A percentile compares a stretch with the other conserved stretches of the same genome.
phyloP scores from a whole-genome alignment of 306 rosid species.

The Acacia acuminata region DNA sequence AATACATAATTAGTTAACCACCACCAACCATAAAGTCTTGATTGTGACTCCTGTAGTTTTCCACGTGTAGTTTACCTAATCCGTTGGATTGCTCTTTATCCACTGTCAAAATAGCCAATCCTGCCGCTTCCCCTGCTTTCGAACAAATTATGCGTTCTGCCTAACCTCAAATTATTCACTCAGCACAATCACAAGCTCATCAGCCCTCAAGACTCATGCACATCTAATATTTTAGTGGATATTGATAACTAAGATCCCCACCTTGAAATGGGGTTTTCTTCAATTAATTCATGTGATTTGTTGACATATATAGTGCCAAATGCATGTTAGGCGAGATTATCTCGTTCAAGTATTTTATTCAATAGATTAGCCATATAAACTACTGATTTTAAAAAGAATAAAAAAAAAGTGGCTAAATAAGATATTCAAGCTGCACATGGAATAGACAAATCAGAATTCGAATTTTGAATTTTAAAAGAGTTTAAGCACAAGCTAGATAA shows the following conservation, averaged over 20 bases:
- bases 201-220: neutral
- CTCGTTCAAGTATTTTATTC: neutral
- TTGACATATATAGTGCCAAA: neutral
- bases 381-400: neutral
- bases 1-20: neutral
- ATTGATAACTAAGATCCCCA: neutral
- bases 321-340: neutral
- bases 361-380: neutral
- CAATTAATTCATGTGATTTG: neutral
- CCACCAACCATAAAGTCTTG: conserved; percentile 27
- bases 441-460: neutral
- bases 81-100: conserved; percentile 28
- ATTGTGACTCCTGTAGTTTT: conserved; percentile 41
- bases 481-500: neutral
- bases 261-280: neutral
- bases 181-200: neutral
- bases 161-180: neutral
- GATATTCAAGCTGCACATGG: neutral
- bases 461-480: neutral
- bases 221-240: neutral
- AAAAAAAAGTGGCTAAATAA: neutral
- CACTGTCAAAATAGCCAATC: conserved; percentile 27
- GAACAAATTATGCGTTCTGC: conserved; percentile 24
- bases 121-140: conserved; percentile 3
- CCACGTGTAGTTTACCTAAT: conserved; percentile 49